A percentile compares a stretch with the other conserved stretches of the same genome.
phyloP scores from a whole-genome alignment of 371 early-diverging fungal species.

The Syncephalis fuscata region DNA sequence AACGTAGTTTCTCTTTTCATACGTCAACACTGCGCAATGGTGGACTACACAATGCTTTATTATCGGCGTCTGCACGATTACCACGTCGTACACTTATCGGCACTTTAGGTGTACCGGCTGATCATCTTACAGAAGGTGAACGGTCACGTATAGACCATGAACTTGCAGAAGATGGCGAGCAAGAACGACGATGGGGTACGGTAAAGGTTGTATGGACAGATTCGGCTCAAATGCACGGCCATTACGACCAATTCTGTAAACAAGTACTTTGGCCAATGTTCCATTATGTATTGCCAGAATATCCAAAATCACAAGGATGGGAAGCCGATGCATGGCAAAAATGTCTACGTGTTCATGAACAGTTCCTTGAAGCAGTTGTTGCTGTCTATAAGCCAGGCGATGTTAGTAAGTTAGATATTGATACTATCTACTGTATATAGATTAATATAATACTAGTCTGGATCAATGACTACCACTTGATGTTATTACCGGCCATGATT shows the following conservation, averaged over 20 bases:
- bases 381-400: conserved; percentile 60
- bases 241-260: conserved; percentile 90
- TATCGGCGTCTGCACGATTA: conserved; percentile 33
- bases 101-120: conserved; percentile 54
- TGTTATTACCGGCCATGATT: conserved; percentile 83
- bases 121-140: conserved; percentile 36
- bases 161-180: conserved; percentile 12
- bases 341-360: conserved; percentile 65
- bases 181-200: conserved; percentile 25
- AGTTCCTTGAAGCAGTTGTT: conserved; percentile 61
- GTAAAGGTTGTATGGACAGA: conserved; percentile 75
- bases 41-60: conserved; percentile 78
- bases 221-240: conserved; percentile 59
- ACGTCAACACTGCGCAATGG: conserved; percentile 49
- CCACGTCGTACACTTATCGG: conserved; percentile 57
- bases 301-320: conserved; percentile 26
- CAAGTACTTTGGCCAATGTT: conserved; percentile 93
- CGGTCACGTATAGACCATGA: conserved; percentile 31
- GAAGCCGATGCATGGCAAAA: conserved; percentile 58
- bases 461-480: conserved; percentile 97
- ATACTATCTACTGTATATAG: conserved; percentile 3
- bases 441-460: conserved; percentile 49
- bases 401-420: conserved; percentile 38
- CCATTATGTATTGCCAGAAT: conserved; percentile 84
- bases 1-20: no score